Evolutionary conservation across 1,284 basidiomycete species (phyloP).

Genomic region (Omphalotus olearius): DNA sequence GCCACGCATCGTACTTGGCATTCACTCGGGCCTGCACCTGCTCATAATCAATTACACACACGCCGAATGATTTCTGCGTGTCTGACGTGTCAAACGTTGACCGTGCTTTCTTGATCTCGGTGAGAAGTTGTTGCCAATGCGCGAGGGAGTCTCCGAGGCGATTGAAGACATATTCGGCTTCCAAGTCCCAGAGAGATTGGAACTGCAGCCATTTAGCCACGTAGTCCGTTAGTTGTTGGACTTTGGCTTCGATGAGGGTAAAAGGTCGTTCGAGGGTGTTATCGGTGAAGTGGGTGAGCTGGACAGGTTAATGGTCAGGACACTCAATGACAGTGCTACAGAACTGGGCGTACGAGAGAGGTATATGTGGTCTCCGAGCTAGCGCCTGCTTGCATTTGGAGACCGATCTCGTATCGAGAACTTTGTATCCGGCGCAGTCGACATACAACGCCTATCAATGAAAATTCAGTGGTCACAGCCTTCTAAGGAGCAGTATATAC

Average conservation of each 20-base stretch:
- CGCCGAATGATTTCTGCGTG: conserved; percentile 87
- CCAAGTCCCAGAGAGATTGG: conserved; percentile 98
- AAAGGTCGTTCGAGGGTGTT: conserved; percentile 82
- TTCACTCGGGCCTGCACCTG: conserved; percentile 97
- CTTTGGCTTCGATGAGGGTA: conserved; percentile 82
- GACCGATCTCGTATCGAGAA: conserved; percentile 92
- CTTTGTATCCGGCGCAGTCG: conserved; percentile 86
- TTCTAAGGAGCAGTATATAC: conserved; percentile 14
- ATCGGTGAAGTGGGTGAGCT: conserved; percentile 78
- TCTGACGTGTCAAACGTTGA: conserved; percentile 97
- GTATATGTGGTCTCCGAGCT: conserved; percentile 76
- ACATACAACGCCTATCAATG: conserved; percentile 74
- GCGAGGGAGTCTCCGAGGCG: conserved; percentile 90
- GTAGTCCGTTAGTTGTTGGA: conserved; percentile 84
- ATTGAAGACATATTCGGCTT: conserved; percentile 94
- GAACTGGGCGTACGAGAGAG: conserved; percentile 58
- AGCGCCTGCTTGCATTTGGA: conserved; percentile 73
- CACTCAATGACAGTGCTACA: neutral
- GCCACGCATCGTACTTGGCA: conserved; percentile 98
- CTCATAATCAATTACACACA: conserved; percentile 95
- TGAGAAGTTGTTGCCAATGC: conserved; percentile 92
- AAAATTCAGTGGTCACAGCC: neutral
- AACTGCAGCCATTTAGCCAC: conserved; percentile 98
- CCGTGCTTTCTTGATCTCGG: conserved; percentile 94
- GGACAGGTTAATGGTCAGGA: neutral